These are phyloP conservation scores for Penicillium sp. DNA, from an alignment of 2,329 filamentous ascomycete genomes.

Conservation along the genomic window DNA sequence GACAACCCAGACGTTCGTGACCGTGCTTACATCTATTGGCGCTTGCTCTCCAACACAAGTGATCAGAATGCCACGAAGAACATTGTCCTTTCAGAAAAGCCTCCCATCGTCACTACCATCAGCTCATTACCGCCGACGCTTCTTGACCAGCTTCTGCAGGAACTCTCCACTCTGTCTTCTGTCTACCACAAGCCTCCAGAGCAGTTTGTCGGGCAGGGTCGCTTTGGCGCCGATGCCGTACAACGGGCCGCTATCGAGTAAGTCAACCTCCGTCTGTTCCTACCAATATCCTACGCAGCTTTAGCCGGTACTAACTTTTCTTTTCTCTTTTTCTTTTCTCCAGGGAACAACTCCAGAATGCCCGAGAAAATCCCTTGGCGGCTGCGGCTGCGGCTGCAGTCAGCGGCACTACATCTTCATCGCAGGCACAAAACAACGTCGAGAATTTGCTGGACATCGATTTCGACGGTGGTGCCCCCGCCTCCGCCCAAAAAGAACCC, in stretches of 20 bases:
- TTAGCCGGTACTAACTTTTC: slow-evolving; percentile 16
- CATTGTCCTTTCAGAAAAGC: slow-evolving; percentile 89
- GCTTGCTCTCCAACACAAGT: slow-evolving; percentile 71
- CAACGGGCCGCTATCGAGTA: slow-evolving; percentile 89
- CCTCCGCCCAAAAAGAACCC: slow-evolving; percentile 67
- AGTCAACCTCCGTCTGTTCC: slow-evolving; percentile 18
- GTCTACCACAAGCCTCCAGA: slow-evolving; percentile 98
- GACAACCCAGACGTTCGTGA: slow-evolving; percentile 98
- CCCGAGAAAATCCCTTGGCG: slow-evolving; percentile 87
- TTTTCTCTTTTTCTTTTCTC: too few species aligned
- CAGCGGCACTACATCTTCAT: slow-evolving; percentile 47
- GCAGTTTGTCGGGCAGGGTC: slow-evolving; percentile 94
- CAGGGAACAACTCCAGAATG: slow-evolving; percentile 81
- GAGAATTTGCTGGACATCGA: slow-evolving; percentile 96
- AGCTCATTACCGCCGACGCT: slow-evolving; percentile 76
- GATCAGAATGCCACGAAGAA: slow-evolving; percentile 88
- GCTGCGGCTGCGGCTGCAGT: slow-evolving; percentile 65
- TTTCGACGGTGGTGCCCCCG: slow-evolving; percentile 87
- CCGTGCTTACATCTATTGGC: slow-evolving; percentile 97
- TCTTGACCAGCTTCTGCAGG: slow-evolving; percentile 80
- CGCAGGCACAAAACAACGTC: slow-evolving; percentile 63
- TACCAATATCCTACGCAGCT: not conserved
- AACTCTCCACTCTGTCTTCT: slow-evolving; percentile 90
- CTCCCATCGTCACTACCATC: slow-evolving; percentile 90
- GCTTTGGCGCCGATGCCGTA: slow-evolving; percentile 88